Percentiles rank a stretch among this genome's conserved stretches.
Evolutionary conservation across 139 green algal species (phyloP).

Genomic region (Mychonastes homosphaera): DNA sequence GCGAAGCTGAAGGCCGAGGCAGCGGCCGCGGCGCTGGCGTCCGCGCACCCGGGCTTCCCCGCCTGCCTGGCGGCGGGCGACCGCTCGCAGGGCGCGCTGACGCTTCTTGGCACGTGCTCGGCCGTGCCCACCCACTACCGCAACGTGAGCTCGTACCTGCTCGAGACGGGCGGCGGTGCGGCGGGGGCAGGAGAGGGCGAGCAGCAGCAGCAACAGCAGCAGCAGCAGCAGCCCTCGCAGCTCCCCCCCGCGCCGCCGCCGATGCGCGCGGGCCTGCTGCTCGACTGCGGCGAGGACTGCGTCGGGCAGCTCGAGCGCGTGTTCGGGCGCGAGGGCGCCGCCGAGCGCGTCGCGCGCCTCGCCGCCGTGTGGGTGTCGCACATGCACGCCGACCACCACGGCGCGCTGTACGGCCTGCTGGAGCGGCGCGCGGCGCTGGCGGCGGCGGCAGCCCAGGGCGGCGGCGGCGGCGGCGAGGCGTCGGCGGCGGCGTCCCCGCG

Average conservation of each 20-base stretch:
- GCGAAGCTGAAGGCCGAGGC: background rate
- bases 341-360: constrained; percentile 21
- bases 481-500: too few relatives aligned
- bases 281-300: constrained; percentile 86
- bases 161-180: constrained; percentile 24
- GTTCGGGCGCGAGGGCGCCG: constrained; percentile 37
- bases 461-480: background rate
- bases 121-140: constrained; percentile 87
- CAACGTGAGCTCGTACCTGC: constrained; percentile 78
- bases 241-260: too few relatives aligned
- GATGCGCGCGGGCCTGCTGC: constrained; percentile 59
- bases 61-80: too few relatives aligned
- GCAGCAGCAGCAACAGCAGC: too few relatives aligned
- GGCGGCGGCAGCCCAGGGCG: background rate
- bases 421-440: constrained; percentile 32
- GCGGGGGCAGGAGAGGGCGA: too few relatives aligned
- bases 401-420: constrained; percentile 64
- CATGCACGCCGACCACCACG: constrained; percentile 97
- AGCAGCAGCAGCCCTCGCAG: too few relatives aligned
- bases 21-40: background rate
- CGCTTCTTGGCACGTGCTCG: constrained; percentile 49
- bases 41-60: background rate
- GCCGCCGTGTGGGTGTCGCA: constrained; percentile 81
- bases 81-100: constrained; percentile 39
- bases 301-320: constrained; percentile 73